phyloP scores from a whole-genome alignment of 2,329 filamentous ascomycete species.

The Gnomoniopsis smithogilvyi region DNA sequence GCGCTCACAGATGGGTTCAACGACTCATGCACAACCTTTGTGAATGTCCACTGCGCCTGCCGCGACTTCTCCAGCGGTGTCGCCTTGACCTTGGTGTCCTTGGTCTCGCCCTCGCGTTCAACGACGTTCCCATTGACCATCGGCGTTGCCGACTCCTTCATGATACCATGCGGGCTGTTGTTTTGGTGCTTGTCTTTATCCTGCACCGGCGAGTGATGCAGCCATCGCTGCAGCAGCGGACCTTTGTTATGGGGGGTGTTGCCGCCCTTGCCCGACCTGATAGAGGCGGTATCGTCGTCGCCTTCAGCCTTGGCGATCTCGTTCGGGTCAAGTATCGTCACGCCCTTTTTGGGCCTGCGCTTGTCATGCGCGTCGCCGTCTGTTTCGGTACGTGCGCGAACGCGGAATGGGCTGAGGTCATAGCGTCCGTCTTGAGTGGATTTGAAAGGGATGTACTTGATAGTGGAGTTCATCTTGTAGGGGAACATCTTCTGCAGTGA shows the following conservation, averaged over 20 bases:
- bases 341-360: constrained; percentile 63
- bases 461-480: constrained; percentile 86
- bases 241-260: constrained; percentile 36
- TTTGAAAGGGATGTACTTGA: constrained; percentile 76
- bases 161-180: constrained; percentile 44
- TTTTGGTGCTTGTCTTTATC: constrained; percentile 24
- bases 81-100: constrained; percentile 44
- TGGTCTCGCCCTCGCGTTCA: constrained; percentile 4
- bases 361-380: constrained; percentile 59
- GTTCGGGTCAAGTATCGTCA: constrained; percentile 65
- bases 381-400: constrained; percentile 56
- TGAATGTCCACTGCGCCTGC: constrained; percentile 83
- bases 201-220: constrained; percentile 44
- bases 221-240: constrained; percentile 59
- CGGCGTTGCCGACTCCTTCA: constrained; percentile 44
- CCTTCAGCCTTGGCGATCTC: constrained; percentile 29
- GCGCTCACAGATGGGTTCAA: constrained; percentile 78
- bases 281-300: constrained; percentile 40
- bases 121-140: constrained; percentile 21
- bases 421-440: constrained; percentile 70
- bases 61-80: constrained; percentile 72
- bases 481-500: constrained; percentile 91
- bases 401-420: constrained; percentile 84
- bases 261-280: constrained; percentile 32
- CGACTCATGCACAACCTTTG: constrained; percentile 79